These are phyloP conservation scores for Termitomyces sp. DNA, from an alignment of 768 basidiomycete genomes.

Conservation along the genomic window DNA sequence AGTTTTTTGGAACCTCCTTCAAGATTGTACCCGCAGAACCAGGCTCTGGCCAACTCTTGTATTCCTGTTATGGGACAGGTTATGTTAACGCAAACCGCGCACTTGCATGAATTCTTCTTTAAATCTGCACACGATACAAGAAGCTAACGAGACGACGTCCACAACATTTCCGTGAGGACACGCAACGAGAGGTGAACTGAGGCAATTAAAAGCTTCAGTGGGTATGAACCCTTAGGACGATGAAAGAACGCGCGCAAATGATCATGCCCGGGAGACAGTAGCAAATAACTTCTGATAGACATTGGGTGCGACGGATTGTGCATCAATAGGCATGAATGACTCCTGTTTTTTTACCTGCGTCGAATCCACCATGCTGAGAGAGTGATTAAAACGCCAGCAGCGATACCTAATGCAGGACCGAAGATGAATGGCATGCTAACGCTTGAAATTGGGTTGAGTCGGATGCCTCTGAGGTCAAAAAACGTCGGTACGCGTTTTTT, in stretches of 20 bases:
- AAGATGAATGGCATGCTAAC: constrained; percentile 22
- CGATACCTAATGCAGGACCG: constrained; percentile 30
- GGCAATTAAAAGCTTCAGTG: not conserved
- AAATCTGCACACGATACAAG: not conserved
- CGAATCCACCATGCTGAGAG: constrained; percentile 17
- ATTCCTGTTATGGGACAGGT: constrained; percentile 91
- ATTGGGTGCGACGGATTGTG: not conserved
- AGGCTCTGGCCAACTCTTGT: constrained; percentile 56
- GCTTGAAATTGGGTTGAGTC: not conserved
- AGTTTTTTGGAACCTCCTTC: constrained; percentile 89
- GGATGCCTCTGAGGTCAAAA: constrained; percentile 31
- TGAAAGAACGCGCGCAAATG: not conserved
- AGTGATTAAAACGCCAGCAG: constrained; percentile 36
- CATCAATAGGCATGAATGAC: not conserved
- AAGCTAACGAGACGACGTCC: not conserved
- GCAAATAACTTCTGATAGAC: not conserved
- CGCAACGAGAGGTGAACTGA: not conserved
- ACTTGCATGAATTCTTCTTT: constrained; percentile 33
- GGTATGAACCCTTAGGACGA: not conserved
- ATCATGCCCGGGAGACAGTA: not conserved
- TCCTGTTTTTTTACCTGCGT: constrained; percentile 19
- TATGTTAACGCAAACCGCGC: constrained; percentile 85
- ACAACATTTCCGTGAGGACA: too few species aligned
- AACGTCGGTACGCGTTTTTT: constrained; percentile 42
- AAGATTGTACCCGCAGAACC: constrained; percentile 68